Conservation (phyloP, 2,329 filamentous ascomycete species). For the Fusarium bactridioides region DNA sequence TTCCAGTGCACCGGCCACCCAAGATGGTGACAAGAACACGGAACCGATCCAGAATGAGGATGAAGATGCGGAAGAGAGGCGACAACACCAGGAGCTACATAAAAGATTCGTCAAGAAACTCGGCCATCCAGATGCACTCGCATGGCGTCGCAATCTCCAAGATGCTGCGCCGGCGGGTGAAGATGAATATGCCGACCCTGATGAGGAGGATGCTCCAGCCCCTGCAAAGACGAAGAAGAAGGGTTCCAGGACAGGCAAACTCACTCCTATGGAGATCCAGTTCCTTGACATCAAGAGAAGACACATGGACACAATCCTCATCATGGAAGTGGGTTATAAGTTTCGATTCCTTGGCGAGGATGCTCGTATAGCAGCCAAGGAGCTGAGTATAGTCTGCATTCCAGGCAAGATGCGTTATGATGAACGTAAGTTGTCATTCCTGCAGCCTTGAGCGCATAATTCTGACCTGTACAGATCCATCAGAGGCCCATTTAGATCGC, state of each 20-base stretch:
- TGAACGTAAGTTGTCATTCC: slow-evolving; percentile 66
- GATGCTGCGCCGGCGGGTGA: slow-evolving; percentile 63
- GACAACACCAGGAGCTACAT: slow-evolving; percentile 76
- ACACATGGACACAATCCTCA: slow-evolving; percentile 86
- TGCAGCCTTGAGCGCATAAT: neutral
- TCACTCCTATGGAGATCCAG: slow-evolving; percentile 94
- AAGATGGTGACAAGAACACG: slow-evolving; percentile 41
- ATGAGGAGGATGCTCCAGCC: slow-evolving; percentile 55
- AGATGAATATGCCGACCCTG: slow-evolving; percentile 67
- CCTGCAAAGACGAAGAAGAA: slow-evolving; percentile 68
- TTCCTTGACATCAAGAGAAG: slow-evolving; percentile 93
- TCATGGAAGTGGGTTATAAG: slow-evolving; percentile 97
- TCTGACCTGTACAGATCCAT: slow-evolving; percentile 65
- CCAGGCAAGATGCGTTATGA: slow-evolving; percentile 95
- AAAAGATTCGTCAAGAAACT: slow-evolving; percentile 89
- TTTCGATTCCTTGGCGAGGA: slow-evolving; percentile 98
- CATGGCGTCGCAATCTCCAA: slow-evolving; percentile 67
- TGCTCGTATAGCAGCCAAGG: slow-evolving; percentile 86
- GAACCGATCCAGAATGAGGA: slow-evolving; percentile 49
- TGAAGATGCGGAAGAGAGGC: slow-evolving; percentile 59
- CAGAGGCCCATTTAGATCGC: slow-evolving; percentile 88
- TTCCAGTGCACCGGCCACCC: slow-evolving; percentile 48
- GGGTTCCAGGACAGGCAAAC: slow-evolving; percentile 73
- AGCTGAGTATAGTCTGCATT: slow-evolving; percentile 94
- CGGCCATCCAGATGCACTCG: slow-evolving; percentile 82